phyloP scores from a whole-genome alignment of 352 stramenopile genomes.

The Vaucheria bursata region DNA sequence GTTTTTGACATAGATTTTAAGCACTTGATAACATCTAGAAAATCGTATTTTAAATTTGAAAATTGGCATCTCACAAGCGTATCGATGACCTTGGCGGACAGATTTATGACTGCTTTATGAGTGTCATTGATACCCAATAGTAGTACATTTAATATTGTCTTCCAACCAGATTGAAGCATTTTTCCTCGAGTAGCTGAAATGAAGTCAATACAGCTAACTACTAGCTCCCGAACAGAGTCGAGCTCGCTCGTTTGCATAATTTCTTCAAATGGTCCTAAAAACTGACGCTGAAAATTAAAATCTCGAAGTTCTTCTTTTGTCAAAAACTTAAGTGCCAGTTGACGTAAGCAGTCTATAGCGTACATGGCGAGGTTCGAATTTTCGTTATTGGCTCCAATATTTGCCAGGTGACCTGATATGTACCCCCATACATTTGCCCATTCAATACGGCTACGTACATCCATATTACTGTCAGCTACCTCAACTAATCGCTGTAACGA shows the following conservation, averaged over 20 bases:
- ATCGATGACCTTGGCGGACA: constrained; percentile 55
- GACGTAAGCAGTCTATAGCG: constrained; percentile 94
- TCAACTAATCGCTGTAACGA: constrained; percentile 92
- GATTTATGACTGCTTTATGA: constrained; percentile 33
- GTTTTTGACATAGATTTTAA: constrained; percentile 18
- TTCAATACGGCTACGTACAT: constrained; percentile 81
- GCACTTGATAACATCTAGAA: constrained; percentile 59
- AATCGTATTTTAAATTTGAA: constrained; percentile 66
- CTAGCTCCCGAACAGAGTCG: constrained; percentile 67
- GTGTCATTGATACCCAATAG: constrained; percentile 60
- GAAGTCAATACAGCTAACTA: constrained; percentile 73
- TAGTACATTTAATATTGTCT: constrained; percentile 81
- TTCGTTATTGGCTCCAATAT: constrained; percentile 69
- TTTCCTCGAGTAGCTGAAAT: constrained; percentile 69
- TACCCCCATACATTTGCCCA: constrained; percentile 95
- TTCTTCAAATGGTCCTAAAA: constrained; percentile 90
- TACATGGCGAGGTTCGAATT: constrained; percentile 85
- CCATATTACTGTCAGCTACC: constrained; percentile 98
- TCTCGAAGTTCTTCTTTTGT: constrained; percentile 93
- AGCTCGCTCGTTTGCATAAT: constrained; percentile 61
- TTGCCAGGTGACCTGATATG: constrained; percentile 89
- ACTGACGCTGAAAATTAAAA: constrained; percentile 98
- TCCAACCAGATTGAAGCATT: constrained; percentile 82
- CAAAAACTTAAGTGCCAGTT: constrained; percentile 98
- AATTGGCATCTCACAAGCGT: constrained; percentile 62